Base-by-base conservation (phyloP, 2,329 filamentous ascomycete species). In the Cercospora sesami region DNA sequence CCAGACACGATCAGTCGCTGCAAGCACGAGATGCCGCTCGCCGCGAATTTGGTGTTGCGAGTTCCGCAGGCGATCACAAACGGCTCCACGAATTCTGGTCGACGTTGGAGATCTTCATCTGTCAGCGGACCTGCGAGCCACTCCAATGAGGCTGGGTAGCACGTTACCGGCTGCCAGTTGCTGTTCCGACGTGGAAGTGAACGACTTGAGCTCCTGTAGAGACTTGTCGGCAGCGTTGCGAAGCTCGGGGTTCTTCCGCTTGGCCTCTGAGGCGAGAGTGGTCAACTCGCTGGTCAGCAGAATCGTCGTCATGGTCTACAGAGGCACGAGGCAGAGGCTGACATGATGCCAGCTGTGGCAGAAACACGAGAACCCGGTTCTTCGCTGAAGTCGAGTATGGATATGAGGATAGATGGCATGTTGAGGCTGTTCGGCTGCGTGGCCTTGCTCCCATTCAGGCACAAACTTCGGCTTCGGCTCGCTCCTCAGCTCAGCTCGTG, bases 1-100 rank as follows among this genome's bases (percentile, higher is more conserved):
- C 31, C 65, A 33, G 91, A 89, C 65, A 96, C 89, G 65, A 96
- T 92, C 67, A 99, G 87, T 60, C 94, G 87, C 78, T 98, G 94
- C 45, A 99, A 84, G 78, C 94, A 96, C 14, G 68, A 65, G 18
- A 71, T 70, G 39, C 92, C 94, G 74, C 94, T 95, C 60, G 88
- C 88, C 0, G 92, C 95, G 78, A 97, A 93, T 78, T 95, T 97
- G 71, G 90, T 86, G 86, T 97, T 96, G 73, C 91, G 92, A 71
- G 93, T 95, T 61, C 89, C 88, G 78, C 95, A 99, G 28, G 95
- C 94, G 77, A 98, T 90, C 71, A 99, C 87, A 77, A 99, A 98
- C 1, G 95, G 95, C 73, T 94, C 93, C 68, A 94, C 90, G 80
- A 99, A 98, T 77, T 90, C 89, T 67, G 90, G 86, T 73, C 89